phyloP scores from a whole-genome alignment of 805 yeast species.

The Scheffersomyces stipitis region DNA sequence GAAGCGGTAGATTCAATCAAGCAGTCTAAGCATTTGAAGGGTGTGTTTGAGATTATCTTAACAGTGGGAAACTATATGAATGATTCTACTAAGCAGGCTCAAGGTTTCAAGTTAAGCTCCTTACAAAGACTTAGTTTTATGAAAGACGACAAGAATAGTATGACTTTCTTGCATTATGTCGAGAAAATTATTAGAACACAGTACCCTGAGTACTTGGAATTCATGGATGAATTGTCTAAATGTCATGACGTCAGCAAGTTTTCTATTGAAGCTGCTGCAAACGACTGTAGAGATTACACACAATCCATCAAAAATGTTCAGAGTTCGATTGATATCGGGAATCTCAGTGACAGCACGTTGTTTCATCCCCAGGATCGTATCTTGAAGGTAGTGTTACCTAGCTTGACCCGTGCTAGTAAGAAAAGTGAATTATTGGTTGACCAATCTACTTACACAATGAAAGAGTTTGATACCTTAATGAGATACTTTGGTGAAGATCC shows the following conservation, averaged over 20 bases:
- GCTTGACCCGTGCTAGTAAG: conserved; percentile 53
- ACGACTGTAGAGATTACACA: conserved; percentile 57
- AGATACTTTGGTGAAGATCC: conserved; percentile 72
- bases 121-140: conserved; percentile 68
- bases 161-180: conserved; percentile 72
- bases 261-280: conserved; percentile 60
- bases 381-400: conserved; percentile 51
- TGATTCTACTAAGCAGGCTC: conserved; percentile 63
- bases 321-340: conserved; percentile 58
- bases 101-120: conserved; percentile 70
- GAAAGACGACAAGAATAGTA: conserved; percentile 67
- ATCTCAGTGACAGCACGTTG: conserved; percentile 58
- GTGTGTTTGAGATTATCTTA: conserved; percentile 63
- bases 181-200: conserved; percentile 65
- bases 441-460: conserved; percentile 51
- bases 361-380: conserved; percentile 70
- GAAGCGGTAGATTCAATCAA: conserved; percentile 55
- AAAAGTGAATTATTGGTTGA: conserved; percentile 50
- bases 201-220: conserved; percentile 62
- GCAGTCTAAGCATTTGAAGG: conserved; percentile 53
- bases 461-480: conserved; percentile 60
- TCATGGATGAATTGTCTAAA: conserved; percentile 58
- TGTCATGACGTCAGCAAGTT: conserved; percentile 57
- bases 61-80: conserved; percentile 82
- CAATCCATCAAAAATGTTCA: conserved; percentile 51